A percentile compares a stretch with the other conserved stretches of the same genome.
Evolutionary conservation across 73 alveolate genomes (phyloP).

Genomic region (Effrenium voratum): DNA sequence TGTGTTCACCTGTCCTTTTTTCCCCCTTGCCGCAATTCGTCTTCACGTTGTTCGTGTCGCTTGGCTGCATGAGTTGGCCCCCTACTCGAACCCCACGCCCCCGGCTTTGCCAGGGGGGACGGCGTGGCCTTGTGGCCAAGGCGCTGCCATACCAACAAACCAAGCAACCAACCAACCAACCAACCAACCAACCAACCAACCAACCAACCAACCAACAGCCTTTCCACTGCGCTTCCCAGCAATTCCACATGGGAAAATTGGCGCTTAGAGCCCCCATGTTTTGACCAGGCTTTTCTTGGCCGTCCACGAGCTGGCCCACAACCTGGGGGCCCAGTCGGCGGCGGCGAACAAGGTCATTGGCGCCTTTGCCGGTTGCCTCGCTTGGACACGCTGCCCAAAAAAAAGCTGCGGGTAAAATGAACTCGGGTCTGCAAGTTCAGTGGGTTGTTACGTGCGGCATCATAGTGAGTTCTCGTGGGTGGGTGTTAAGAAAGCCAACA

Average conservation of each 20-base stretch:
- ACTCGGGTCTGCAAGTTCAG: too few species aligned
- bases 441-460: too few species aligned
- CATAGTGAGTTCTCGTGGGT: too few species aligned
- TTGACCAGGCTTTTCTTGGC: slow-evolving; percentile 50
- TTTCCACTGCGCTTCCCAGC: neutral
- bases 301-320: slow-evolving; percentile 87
- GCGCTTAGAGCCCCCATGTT: neutral
- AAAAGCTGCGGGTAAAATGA: too few species aligned
- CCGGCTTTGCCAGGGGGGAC: too few species aligned
- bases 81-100: too few species aligned
- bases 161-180: neutral
- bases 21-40: too few species aligned
- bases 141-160: neutral
- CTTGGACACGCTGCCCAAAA: neutral
- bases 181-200: neutral
- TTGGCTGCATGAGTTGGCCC: too few species aligned
- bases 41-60: too few species aligned
- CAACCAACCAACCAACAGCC: neutral
- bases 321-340: slow-evolving; percentile 64
- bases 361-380: neutral
- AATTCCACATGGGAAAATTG: neutral
- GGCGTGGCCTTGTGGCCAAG: neutral
- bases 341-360: slow-evolving; percentile 78
- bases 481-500: too few species aligned
- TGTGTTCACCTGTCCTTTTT: too few species aligned